Evolutionary conservation across 2,329 filamentous ascomycete species (phyloP).

Genomic region (Fusarium sp.): DNA sequence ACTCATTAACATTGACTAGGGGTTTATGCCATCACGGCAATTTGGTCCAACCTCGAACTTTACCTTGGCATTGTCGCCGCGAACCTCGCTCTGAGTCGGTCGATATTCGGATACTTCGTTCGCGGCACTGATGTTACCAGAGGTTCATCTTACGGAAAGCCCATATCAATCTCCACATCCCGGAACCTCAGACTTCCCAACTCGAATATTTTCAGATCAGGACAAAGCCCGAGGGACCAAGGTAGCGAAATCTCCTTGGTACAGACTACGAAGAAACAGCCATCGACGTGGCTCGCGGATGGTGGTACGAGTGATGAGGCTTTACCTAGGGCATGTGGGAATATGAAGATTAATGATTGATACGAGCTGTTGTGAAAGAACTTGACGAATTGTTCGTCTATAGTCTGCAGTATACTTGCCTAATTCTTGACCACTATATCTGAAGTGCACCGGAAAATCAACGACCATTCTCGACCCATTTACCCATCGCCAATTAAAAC

Average conservation of each 20-base stretch:
- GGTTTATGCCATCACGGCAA: constrained; percentile 53
- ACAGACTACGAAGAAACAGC: constrained; percentile 16
- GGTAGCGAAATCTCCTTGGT: constrained; percentile 43
- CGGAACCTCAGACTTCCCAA: constrained; percentile 25
- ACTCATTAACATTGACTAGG: constrained; percentile 25
- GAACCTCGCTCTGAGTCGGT: constrained; percentile 46
- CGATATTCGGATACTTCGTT: constrained; percentile 39
- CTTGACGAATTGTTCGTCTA: not conserved
- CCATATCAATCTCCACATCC: constrained; percentile 20
- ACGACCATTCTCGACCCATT: too few relatives aligned
- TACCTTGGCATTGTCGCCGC: constrained; percentile 56
- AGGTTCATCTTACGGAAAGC: constrained; percentile 15
- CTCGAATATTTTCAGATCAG: constrained; percentile 16
- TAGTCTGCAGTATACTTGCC: too few relatives aligned
- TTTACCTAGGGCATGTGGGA: not conserved
- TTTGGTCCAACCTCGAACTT: constrained; percentile 57
- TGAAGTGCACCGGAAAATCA: too few relatives aligned
- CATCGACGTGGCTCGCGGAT: constrained; percentile 22
- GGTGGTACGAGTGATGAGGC: not conserved
- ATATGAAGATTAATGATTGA: not conserved
- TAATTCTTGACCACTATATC: too few relatives aligned
- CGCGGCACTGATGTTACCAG: constrained; percentile 3
- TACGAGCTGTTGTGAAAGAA: not conserved
- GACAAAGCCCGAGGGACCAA: constrained; percentile 14
- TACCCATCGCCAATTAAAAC: too few relatives aligned